Evolutionary conservation across 805 yeast genomes (phyloP).

Genomic region (Geotrichum ghanense): DNA sequence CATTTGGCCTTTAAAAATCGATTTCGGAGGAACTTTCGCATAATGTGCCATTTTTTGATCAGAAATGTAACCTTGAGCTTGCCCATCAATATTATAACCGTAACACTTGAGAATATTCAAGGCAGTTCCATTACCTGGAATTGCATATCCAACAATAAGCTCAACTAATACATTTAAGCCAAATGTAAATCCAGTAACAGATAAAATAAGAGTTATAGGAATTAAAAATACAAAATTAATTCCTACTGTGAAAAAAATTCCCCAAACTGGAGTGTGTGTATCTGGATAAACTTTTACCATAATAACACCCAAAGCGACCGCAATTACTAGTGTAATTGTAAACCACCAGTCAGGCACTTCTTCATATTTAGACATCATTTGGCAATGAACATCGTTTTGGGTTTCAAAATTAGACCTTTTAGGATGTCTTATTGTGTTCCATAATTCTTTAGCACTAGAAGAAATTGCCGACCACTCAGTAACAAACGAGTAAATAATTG

Average conservation of each 20-base stretch:
- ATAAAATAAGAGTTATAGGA: conserved; percentile 50
- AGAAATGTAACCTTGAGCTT: conserved; percentile 50
- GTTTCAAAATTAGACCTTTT: conserved; percentile 1
- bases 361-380: conserved; percentile 28
- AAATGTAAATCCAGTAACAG: conserved; percentile 46
- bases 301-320: conserved; percentile 23
- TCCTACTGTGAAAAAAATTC: conserved; percentile 44
- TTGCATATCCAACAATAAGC: conserved; percentile 51
- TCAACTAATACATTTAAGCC: conserved; percentile 57
- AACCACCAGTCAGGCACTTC: conserved; percentile 70
- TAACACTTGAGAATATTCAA: conserved; percentile 40
- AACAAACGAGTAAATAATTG: conserved; percentile 35
- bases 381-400: conserved; percentile 27
- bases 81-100: conserved; percentile 36
- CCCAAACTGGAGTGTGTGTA: conserved; percentile 34
- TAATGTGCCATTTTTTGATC: conserved; percentile 41
- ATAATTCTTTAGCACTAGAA: conserved; percentile 6
- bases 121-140: conserved; percentile 51
- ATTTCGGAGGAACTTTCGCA: conserved; percentile 31
- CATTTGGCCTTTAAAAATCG: conserved; percentile 31
- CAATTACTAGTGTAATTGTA: conserved; percentile 31
- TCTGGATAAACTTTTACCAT: conserved; percentile 14
- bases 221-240: conserved; percentile 46
- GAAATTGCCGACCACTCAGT: conserved; percentile 31
- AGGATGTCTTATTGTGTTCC: conserved; percentile 8